Base-by-base conservation (phyloP, 78 protist species). In the Dictyostelium brefeldianum region DNA sequence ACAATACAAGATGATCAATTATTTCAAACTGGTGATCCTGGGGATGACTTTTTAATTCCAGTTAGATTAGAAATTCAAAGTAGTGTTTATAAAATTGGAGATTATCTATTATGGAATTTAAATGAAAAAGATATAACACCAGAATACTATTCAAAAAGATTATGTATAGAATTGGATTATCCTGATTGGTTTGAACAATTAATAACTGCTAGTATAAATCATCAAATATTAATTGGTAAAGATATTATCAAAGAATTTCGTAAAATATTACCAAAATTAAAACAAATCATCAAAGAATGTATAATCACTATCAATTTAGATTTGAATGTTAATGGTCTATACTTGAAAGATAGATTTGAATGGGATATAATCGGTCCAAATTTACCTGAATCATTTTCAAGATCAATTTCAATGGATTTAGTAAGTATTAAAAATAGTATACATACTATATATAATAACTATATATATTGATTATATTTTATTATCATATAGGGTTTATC, bases 121-220 rank as follows among this genome's bases (percentile, higher is more conserved):
- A 87, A 87, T 64, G 93, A 87, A 50, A 20, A 65, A 27, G 20
- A 36, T 5, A 29, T 87, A 8, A 78, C 93, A 87, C 93, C 93
- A 1, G 84, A 87, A 20, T 81, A 87, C 3, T 87, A 77, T 64
- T 70, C 84, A 11, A 70, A 87, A 47, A 50, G 65, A 11, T 54
- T 87, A 17, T 87, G 93, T 67, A 56, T 70, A 3, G 93, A 87
- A 20, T 53, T 87, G 31, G 93, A 87, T 64, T 77, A 62, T 65
- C 93, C 93, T 0, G 93, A 87, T 31, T 87, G 84, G 83, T 87
- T 87, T 78, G 93, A 87, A 27, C 48, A 11, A 25, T n/a, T 77
- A 22, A 74, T 87, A 12, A 80, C 79, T 5, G 17, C 47, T 36
- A 22, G 48, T 8, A 77, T 87, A 0, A 22, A 7, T 27, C 29